phyloP scores from a whole-genome alignment of 306 rosid species.

The Fragaria nilgerrensis region DNA sequence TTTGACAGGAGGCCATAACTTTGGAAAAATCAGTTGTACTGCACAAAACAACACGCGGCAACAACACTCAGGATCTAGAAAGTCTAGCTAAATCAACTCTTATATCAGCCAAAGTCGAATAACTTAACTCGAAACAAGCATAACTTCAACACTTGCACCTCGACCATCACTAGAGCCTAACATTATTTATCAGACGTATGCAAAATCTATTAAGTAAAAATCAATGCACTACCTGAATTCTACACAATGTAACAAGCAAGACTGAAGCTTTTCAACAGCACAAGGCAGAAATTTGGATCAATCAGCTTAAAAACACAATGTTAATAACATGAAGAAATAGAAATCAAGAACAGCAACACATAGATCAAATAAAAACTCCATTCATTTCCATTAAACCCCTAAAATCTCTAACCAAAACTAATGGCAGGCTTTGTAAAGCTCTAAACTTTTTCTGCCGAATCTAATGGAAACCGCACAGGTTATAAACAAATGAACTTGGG shows the following conservation, averaged over 20 bases:
- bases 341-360: not conserved
- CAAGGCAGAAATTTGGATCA: not conserved
- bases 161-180: not conserved
- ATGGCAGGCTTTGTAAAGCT: not conserved
- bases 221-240: not conserved
- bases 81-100: too few relatives aligned
- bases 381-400: not conserved
- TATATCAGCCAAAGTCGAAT: not conserved
- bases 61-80: not conserved
- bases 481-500: not conserved
- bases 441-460: not conserved
- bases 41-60: not conserved
- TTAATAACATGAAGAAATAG: not conserved
- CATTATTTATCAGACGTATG: not conserved
- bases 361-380: slow-evolving; percentile 4
- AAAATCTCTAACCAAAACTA: not conserved
- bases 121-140: not conserved
- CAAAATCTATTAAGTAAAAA: not conserved
- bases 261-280: not conserved
- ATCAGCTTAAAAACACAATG: not conserved
- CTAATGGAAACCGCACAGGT: not conserved
- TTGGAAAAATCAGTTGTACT: not conserved
- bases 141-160: not conserved
- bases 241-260: not conserved
- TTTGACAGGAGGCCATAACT: not conserved